These are phyloP conservation scores for Oryza officinalis DNA, from an alignment of 176 grass and related monocot species.

Conservation along the genomic window DNA sequence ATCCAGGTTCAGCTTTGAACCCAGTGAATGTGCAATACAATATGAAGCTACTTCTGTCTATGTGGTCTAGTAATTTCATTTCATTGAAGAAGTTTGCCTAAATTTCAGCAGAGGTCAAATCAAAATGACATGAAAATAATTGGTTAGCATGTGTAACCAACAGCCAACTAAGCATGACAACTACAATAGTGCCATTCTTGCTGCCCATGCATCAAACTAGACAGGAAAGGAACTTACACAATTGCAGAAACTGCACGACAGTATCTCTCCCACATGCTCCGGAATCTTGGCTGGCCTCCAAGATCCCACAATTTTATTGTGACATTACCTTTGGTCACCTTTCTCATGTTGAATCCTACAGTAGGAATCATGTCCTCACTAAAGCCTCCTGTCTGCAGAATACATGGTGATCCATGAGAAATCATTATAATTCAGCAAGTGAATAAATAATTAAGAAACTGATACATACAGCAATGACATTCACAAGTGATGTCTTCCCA, in stretches of 20 bases:
- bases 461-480: conserved; percentile 84
- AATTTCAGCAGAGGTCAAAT: background rate
- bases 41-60: background rate
- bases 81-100: conserved; percentile 21
- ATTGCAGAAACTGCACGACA: conserved; percentile 98
- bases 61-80: background rate
- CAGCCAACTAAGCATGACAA: conserved; percentile 21
- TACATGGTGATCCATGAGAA: background rate
- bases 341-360: conserved; percentile 99
- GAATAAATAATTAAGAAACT: conserved; percentile 13
- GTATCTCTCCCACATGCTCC: conserved; percentile 99
- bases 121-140: conserved; percentile 11
- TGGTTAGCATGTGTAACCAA: background rate
- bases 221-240: conserved; percentile 64
- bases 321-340: conserved; percentile 97
- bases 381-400: conserved; percentile 87
- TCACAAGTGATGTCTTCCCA: conserved; percentile 96
- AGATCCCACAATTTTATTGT: conserved; percentile 99
- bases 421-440: conserved; percentile 3
- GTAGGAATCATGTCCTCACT: conserved; percentile 99
- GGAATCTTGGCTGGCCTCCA: conserved; percentile 94
- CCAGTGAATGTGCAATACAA: background rate
- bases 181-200: background rate
- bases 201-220: background rate
- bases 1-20: background rate